These are phyloP conservation scores for Monotropa hypopitys DNA, from an alignment of 179 eudicot genomes.

Conservation along the genomic window DNA sequence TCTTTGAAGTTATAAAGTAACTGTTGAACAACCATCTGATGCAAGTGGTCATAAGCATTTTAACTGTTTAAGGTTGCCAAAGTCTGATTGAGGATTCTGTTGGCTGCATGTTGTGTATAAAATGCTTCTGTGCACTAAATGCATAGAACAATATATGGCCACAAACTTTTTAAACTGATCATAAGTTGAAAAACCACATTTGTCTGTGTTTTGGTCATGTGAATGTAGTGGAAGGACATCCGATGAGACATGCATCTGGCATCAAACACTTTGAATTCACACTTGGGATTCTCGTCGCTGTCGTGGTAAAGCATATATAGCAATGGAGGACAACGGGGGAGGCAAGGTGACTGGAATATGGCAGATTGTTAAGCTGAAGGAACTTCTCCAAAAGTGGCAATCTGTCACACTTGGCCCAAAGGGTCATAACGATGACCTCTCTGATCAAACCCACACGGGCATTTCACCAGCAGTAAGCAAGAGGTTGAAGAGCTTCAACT, in stretches of 20 bases:
- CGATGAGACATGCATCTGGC: constrained; percentile 10
- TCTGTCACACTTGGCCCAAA: constrained; percentile 29
- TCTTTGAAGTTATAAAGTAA: neutral
- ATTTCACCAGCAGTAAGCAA: constrained; percentile 34
- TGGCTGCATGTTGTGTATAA: neutral
- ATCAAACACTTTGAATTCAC: constrained; percentile 10
- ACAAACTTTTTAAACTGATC: neutral
- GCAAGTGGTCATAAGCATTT: neutral
- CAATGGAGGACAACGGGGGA: constrained; percentile 24
- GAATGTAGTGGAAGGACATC: constrained; percentile 11
- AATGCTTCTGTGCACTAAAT: neutral
- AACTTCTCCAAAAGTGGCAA: constrained; percentile 64
- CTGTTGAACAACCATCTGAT: neutral
- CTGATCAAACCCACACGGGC: constrained; percentile 19
- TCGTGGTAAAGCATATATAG: neutral
- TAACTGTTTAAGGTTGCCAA: neutral
- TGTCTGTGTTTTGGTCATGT: neutral
- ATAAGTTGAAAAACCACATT: neutral
- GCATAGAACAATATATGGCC: neutral
- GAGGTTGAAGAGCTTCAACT: constrained; percentile 23
- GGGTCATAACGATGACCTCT: constrained; percentile 3
- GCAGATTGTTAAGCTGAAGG: constrained; percentile 70
- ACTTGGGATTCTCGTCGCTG: constrained; percentile 4
- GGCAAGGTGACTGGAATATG: constrained; percentile 44
- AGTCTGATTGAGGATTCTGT: neutral